Percentiles rank a stretch among this genome's conserved stretches.
Evolutionary conservation across 2,329 filamentous ascomycete genomes (phyloP).

Genomic region (Pleurostoma richardsiae): DNA sequence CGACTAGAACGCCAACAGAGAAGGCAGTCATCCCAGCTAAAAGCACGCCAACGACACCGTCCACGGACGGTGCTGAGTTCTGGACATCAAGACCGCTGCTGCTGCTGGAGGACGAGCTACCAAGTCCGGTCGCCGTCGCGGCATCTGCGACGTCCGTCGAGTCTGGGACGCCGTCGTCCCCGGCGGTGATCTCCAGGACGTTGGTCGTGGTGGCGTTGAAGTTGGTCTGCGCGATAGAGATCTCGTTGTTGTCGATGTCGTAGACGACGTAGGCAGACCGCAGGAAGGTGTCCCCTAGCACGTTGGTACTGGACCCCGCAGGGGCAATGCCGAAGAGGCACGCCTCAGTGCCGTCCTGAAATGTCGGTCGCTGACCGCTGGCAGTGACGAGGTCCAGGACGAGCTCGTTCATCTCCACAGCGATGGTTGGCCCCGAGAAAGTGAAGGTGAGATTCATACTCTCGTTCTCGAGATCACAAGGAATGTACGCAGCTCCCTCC

Average conservation of each 20-base stretch:
- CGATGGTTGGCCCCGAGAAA: conserved; percentile 49
- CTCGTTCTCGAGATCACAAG: conserved; percentile 44
- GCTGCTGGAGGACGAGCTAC: conserved; percentile 10
- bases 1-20: background rate
- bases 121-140: conserved; percentile 41
- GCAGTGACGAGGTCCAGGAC: conserved; percentile 46
- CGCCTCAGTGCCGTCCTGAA: conserved; percentile 46
- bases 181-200: conserved; percentile 50
- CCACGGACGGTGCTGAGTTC: conserved; percentile 3
- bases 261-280: conserved; percentile 73
- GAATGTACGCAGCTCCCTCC: conserved; percentile 54
- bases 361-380: conserved; percentile 41
- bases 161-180: conserved; percentile 44
- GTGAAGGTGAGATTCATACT: conserved; percentile 42
- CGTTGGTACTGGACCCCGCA: conserved; percentile 46
- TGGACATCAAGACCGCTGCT: conserved; percentile 8
- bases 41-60: conserved; percentile 4
- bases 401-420: conserved; percentile 54
- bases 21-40: conserved; percentile 1
- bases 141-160: conserved; percentile 44
- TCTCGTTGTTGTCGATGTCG: conserved; percentile 66
- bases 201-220: conserved; percentile 49
- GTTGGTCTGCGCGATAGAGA: conserved; percentile 63
- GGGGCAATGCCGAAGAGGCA: conserved; percentile 67
- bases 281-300: conserved; percentile 71